phyloP scores from a whole-genome alignment of 1,139 yeast species.

The Protomyces inouyei region DNA sequence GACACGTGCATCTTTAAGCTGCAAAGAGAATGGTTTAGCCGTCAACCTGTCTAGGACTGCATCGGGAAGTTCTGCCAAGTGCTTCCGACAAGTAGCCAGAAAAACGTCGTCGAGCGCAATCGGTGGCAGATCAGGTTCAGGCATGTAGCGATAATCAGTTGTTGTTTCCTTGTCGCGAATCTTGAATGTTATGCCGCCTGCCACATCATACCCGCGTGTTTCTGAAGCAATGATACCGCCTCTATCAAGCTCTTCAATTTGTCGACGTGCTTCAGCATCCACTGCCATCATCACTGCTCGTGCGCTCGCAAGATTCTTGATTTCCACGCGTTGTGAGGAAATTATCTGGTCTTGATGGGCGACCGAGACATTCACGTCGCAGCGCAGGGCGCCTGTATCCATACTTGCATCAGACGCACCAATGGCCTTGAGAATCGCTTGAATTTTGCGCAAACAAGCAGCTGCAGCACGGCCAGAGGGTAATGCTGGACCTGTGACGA shows the following conservation, averaged over 20 bases:
- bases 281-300: slow-evolving; percentile 77
- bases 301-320: slow-evolving; percentile 81
- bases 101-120: slow-evolving; percentile 48
- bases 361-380: slow-evolving; percentile 85
- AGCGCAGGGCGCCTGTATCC: slow-evolving; percentile 92
- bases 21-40: slow-evolving; percentile 48
- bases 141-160: slow-evolving; percentile 86
- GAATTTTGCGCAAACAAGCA: slow-evolving; percentile 76
- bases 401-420: slow-evolving; percentile 81
- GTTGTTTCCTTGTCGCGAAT: slow-evolving; percentile 74
- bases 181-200: slow-evolving; percentile 49
- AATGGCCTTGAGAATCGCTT: slow-evolving; percentile 60
- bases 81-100: slow-evolving; percentile 41
- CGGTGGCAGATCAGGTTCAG: slow-evolving; percentile 81
- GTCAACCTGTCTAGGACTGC: slow-evolving; percentile 50
- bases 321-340: slow-evolving; percentile 60
- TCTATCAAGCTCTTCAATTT: slow-evolving; percentile 44
- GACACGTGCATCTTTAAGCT: slow-evolving; percentile 66
- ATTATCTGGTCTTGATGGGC: slow-evolving; percentile 38
- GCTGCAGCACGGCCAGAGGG: slow-evolving; percentile 61
- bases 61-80: slow-evolving; percentile 64
- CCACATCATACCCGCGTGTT: slow-evolving; percentile 91
- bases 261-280: slow-evolving; percentile 68
- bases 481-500: slow-evolving; percentile 89
- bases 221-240: slow-evolving; percentile 51